Percentiles rank a stretch among this genome's conserved stretches.
These are phyloP conservation scores for Meira nashicola DNA, from an alignment of 1,284 basidiomycete species.

Conservation along the genomic window DNA sequence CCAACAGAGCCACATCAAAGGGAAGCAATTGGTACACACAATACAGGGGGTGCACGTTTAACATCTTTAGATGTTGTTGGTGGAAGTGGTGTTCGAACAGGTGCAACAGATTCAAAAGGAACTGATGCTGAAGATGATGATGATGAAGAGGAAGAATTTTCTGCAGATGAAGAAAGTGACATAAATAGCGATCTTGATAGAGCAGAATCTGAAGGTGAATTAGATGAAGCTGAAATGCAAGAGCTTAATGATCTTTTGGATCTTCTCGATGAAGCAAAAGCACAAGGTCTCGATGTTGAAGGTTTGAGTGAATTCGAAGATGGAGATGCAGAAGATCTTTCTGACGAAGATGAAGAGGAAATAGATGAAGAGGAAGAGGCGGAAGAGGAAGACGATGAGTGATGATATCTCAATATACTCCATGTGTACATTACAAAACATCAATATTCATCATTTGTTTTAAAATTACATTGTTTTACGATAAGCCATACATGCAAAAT, in stretches of 20 bases:
- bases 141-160: constrained; percentile 13
- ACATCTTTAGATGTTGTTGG: constrained; percentile 46
- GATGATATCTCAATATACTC: neutral
- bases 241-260: constrained; percentile 30
- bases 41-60: constrained; percentile 45
- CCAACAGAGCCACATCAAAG: constrained; percentile 13
- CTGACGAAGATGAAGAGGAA: constrained; percentile 1
- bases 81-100: constrained; percentile 11
- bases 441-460: neutral
- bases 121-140: constrained; percentile 12
- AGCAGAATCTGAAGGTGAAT: constrained; percentile 15
- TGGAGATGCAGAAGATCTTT: constrained; percentile 6
- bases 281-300: constrained; percentile 24
- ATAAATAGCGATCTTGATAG: constrained; percentile 23
- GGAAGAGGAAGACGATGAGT: constrained; percentile 5
- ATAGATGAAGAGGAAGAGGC: constrained; percentile 11
- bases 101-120: constrained; percentile 1
- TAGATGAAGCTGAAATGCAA: constrained; percentile 23
- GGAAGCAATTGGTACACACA: constrained; percentile 24
- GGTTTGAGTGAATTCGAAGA: constrained; percentile 13
- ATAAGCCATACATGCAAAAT: neutral
- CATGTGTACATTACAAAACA: neutral
- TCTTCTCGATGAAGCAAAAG: constrained; percentile 29
- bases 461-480: neutral
- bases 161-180: constrained; percentile 22